A percentile compares a stretch with the other conserved stretches of the same genome.
phyloP scores from a whole-genome alignment of 2,329 filamentous ascomycete genomes.

The Neocatenulostroma microsporum region DNA sequence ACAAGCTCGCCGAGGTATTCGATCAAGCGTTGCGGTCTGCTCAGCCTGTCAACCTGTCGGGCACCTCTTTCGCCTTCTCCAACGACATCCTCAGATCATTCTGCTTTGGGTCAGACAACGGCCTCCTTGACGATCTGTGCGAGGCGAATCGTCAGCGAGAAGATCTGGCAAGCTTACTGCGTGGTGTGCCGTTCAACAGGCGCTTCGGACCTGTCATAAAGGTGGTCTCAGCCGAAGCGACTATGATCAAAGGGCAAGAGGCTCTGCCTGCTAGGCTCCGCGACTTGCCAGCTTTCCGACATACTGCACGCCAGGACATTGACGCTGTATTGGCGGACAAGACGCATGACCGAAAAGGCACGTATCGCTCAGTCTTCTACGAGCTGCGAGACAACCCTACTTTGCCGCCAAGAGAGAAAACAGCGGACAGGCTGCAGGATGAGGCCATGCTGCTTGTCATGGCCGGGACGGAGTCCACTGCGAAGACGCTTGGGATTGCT shows the following conservation, averaged over 20 bases:
- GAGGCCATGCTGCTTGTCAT: constrained; percentile 25
- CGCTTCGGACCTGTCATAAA: constrained; percentile 17
- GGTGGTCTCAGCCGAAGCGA: constrained; percentile 6
- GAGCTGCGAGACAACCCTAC: constrained; percentile 20
- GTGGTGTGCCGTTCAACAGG: constrained; percentile 27
- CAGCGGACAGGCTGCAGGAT: constrained; percentile 24
- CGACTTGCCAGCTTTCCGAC: constrained; percentile 20
- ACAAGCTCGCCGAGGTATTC: constrained; percentile 2
- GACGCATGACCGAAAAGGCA: constrained; percentile 11
- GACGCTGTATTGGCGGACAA: constrained; percentile 17
- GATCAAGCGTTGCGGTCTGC: neutral
- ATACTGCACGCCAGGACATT: constrained; percentile 18
- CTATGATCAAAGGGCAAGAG: constrained; percentile 15
- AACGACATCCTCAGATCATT: constrained; percentile 27
- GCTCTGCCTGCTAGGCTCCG: constrained; percentile 8
- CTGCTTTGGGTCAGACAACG: constrained; percentile 23
- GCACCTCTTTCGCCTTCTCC: constrained; percentile 25
- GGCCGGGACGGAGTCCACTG: constrained; percentile 24
- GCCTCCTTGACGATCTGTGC: constrained; percentile 18
- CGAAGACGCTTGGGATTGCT: constrained; percentile 20
- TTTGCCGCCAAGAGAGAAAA: constrained; percentile 24
- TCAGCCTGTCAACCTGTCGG: constrained; percentile 22
- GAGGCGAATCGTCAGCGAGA: constrained; percentile 21
- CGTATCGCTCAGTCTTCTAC: constrained; percentile 25
- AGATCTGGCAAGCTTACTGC: constrained; percentile 24